These are phyloP conservation scores for Lactarius deliciosus DNA, from an alignment of 768 basidiomycete species.

Conservation along the genomic window DNA sequence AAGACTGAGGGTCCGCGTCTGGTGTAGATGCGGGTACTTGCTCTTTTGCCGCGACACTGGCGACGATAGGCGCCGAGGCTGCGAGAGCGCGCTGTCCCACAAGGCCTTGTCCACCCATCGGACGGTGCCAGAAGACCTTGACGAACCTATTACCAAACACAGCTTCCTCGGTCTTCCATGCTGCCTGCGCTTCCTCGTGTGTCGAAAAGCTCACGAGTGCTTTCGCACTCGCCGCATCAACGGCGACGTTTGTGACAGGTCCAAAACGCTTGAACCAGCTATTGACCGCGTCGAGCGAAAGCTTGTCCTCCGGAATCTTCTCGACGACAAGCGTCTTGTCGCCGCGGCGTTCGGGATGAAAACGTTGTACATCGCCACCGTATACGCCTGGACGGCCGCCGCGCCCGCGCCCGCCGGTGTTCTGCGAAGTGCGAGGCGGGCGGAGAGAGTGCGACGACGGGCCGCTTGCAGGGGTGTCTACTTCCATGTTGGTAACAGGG, in stretches of 20 bases:
- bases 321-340: constrained; percentile 89
- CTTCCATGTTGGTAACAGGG: constrained; percentile 25
- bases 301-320: constrained; percentile 85
- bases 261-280: constrained; percentile 93
- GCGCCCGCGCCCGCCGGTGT: constrained; percentile 36
- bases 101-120: constrained; percentile 87
- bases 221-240: constrained; percentile 71
- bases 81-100: constrained; percentile 75
- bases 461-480: constrained; percentile 39
- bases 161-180: constrained; percentile 94
- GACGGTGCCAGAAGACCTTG: constrained; percentile 93
- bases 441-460: constrained; percentile 32
- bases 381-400: constrained; percentile 56
- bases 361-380: constrained; percentile 60
- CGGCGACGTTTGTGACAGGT: constrained; percentile 86
- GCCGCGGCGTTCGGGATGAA: constrained; percentile 63
- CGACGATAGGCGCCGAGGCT: constrained; percentile 74
- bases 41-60: constrained; percentile 53
- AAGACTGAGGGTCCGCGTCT: constrained; percentile 33
- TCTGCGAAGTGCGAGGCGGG: constrained; percentile 19
- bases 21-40: constrained; percentile 21
- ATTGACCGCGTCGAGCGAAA: constrained; percentile 75
- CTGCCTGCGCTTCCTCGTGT: constrained; percentile 81
- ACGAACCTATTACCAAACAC: constrained; percentile 94
- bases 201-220: constrained; percentile 85